Percentiles rank a stretch among this genome's conserved stretches.
Evolutionary conservation across 306 rosid genomes (phyloP).

Genomic region (Cicer yamashitae): DNA sequence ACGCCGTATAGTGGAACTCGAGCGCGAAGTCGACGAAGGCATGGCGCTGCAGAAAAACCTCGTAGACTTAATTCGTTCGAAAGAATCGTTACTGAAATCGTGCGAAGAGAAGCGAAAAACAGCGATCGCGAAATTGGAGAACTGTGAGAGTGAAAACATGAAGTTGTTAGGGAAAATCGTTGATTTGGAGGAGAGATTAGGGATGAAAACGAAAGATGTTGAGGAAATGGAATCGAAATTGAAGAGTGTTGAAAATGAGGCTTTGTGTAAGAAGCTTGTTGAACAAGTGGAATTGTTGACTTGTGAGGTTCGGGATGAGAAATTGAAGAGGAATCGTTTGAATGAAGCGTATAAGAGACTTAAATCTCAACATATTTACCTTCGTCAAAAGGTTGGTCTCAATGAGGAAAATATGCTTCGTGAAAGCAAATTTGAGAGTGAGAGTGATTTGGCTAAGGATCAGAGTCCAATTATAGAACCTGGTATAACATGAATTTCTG

Average conservation of each 20-base stretch:
- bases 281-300: slow-evolving; percentile 50
- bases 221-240: slow-evolving; percentile 51
- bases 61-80: slow-evolving; percentile 51
- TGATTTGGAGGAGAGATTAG: slow-evolving; percentile 51
- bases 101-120: slow-evolving; percentile 52
- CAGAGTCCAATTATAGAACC: slow-evolving; percentile 50
- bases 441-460: slow-evolving; percentile 43
- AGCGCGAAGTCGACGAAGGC: slow-evolving; percentile 56
- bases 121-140: slow-evolving; percentile 44
- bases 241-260: slow-evolving; percentile 54
- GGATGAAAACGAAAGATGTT: slow-evolving; percentile 47
- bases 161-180: slow-evolving; percentile 45
- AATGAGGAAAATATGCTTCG: slow-evolving; percentile 59
- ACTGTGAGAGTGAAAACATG: slow-evolving; percentile 55
- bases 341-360: slow-evolving; percentile 67
- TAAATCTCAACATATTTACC: slow-evolving; percentile 71
- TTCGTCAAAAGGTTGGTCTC: slow-evolving; percentile 67
- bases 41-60: slow-evolving; percentile 57
- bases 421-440: slow-evolving; percentile 48
- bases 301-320: slow-evolving; percentile 60
- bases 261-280: slow-evolving; percentile 40
- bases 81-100: slow-evolving; percentile 49
- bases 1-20: slow-evolving; percentile 52
- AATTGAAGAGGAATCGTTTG: slow-evolving; percentile 46
- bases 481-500: slow-evolving; percentile 45